A percentile compares a stretch with the other conserved stretches of the same genome.
Conservation (phyloP, 1,139 yeast species). For the Kodamaea arcana region DNA sequence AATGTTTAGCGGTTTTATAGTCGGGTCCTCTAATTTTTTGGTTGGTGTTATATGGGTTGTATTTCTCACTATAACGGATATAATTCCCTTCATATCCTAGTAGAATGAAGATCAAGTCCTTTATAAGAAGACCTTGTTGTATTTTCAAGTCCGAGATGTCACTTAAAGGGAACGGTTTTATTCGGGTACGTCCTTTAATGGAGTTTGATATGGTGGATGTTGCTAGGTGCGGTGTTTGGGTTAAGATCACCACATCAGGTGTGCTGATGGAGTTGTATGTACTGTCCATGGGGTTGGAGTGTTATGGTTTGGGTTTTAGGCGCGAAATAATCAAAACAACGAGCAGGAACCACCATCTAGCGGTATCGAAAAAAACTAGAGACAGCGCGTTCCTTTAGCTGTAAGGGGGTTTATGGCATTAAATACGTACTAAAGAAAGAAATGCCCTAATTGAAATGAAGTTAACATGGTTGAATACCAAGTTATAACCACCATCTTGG, state of each 20-base stretch:
- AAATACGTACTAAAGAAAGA: too few species aligned
- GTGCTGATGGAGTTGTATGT: conserved; percentile 4
- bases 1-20: conserved; percentile 62
- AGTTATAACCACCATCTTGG: too few species aligned
- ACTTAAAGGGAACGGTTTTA: conserved; percentile 41
- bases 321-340: too few species aligned
- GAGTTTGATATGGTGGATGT: conserved; percentile 16
- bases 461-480: too few species aligned
- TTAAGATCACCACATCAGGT: conserved; percentile 16
- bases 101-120: conserved; percentile 66
- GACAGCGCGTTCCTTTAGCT: too few species aligned
- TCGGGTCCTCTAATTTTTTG: conserved; percentile 64
- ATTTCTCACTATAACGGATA: conserved; percentile 63
- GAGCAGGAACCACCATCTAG: too few species aligned
- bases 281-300: conserved; percentile 6
- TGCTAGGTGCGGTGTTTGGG: conserved; percentile 17
- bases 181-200: conserved; percentile 19
- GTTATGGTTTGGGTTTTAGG: neutral
- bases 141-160: conserved; percentile 41
- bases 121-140: conserved; percentile 70
- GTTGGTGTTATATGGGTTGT: conserved; percentile 38
- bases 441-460: too few species aligned
- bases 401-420: too few species aligned
- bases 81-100: conserved; percentile 79
- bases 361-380: too few species aligned